phyloP scores from a whole-genome alignment of 1,139 yeast genomes.

The Diutina siamensis region DNA sequence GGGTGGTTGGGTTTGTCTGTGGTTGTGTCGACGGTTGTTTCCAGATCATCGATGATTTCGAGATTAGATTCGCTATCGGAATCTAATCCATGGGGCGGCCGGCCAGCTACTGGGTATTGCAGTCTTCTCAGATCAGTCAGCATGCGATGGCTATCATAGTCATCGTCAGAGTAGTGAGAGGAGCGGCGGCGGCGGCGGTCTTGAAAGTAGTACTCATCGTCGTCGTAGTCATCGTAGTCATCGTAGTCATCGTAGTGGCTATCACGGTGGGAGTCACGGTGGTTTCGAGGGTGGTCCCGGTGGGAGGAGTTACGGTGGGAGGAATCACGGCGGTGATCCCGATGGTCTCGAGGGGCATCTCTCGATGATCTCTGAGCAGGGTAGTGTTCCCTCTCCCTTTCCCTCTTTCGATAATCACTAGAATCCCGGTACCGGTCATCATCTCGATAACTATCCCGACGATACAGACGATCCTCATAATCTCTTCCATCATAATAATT shows the following conservation, averaged over 20 bases:
- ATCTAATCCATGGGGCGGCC: neutral
- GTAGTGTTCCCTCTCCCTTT: too few relatives aligned
- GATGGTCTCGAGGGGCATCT: neutral
- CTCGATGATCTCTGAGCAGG: neutral
- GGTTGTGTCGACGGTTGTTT: neutral
- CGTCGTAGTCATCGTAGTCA: neutral
- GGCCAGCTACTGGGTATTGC: neutral
- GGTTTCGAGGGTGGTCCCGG: neutral
- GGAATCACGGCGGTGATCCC: neutral
- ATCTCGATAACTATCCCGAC: neutral
- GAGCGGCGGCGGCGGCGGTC: neutral
- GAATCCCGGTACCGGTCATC: neutral
- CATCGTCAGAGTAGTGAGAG: neutral
- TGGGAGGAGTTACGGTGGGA: neutral
- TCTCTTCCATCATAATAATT: neutral
- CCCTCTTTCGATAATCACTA: too few relatives aligned
- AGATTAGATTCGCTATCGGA: neutral
- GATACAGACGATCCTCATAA: neutral
- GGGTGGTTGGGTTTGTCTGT: too few relatives aligned
- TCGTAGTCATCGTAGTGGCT: neutral
- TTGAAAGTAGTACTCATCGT: neutral
- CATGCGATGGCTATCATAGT: neutral
- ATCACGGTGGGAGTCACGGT: neutral
- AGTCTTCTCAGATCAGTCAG: neutral
- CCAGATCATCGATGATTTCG: slow-evolving; percentile 4